phyloP scores from a whole-genome alignment of 2,329 filamentous ascomycete genomes.

The Exophiala calicioides region DNA sequence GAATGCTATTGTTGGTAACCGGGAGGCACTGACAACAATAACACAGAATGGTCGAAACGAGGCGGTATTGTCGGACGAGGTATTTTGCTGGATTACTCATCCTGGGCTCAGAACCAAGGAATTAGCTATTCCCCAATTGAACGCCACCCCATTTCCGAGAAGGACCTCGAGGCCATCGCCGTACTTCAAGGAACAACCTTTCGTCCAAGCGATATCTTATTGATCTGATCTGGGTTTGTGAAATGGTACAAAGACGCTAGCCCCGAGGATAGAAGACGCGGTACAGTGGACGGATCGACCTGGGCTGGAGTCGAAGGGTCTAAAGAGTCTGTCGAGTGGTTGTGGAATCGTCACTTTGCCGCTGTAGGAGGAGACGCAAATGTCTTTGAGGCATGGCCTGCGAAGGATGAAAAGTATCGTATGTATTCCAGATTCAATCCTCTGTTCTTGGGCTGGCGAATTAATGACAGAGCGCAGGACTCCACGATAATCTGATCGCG shows the following conservation, averaged over 20 bases:
- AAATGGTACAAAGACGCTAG: constrained; percentile 56
- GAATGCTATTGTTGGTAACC: constrained; percentile 1
- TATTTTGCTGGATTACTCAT: constrained; percentile 45
- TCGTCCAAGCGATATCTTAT: constrained; percentile 63
- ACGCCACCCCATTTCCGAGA: constrained; percentile 54
- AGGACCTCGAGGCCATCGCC: constrained; percentile 63
- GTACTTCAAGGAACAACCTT: constrained; percentile 55
- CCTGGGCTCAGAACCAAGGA: constrained; percentile 53
- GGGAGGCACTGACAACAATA: constrained; percentile 39
- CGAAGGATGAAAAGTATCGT: constrained; percentile 31
- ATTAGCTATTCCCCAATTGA: constrained; percentile 56
- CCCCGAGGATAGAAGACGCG: constrained; percentile 35
- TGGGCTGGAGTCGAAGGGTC: constrained; percentile 55
- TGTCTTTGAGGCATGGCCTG: constrained; percentile 65
- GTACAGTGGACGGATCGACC: constrained; percentile 40
- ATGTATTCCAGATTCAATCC: constrained; percentile 4
- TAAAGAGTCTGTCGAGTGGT: constrained; percentile 61
- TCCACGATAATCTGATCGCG: constrained; percentile 30
- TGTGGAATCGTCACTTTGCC: constrained; percentile 69
- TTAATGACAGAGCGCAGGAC: constrained; percentile 21
- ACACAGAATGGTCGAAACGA: constrained; percentile 44
- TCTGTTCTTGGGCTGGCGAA: not conserved
- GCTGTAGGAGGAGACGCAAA: constrained; percentile 65
- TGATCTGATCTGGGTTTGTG: constrained; percentile 65
- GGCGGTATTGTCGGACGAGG: constrained; percentile 45